Percentiles rank a stretch among this genome's conserved stretches.
Conservation (phyloP, 495 filamentous ascomycete genomes). For the Cryomyces antarcticus region DNA sequence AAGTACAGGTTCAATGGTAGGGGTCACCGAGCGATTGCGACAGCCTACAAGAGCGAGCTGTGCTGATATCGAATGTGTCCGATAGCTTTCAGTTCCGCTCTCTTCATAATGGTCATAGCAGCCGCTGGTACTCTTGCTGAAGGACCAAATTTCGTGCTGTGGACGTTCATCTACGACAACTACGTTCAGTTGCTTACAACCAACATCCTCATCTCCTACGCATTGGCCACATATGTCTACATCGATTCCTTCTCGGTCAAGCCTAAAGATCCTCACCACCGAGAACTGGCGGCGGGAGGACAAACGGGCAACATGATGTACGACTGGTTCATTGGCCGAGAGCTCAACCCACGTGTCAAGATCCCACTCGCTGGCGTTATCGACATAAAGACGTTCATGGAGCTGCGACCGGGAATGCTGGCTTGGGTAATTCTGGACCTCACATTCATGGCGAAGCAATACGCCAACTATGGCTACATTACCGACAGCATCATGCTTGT, state of each 20-base stretch:
- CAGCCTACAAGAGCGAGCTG: background rate
- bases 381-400: constrained; percentile 80
- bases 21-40: constrained; percentile 4
- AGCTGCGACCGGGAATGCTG: constrained; percentile 77
- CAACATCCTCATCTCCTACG: constrained; percentile 53
- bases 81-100: constrained; percentile 54
- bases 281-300: constrained; percentile 65
- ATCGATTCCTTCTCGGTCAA: constrained; percentile 62
- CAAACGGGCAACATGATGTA: constrained; percentile 73
- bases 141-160: constrained; percentile 66
- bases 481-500: constrained; percentile 79
- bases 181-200: constrained; percentile 68
- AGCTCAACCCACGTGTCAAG: constrained; percentile 77
- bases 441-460: constrained; percentile 72
- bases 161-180: constrained; percentile 87
- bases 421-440: constrained; percentile 79
- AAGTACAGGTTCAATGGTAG: constrained; percentile 83
- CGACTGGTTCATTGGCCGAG: constrained; percentile 93
- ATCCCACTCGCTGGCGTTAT: constrained; percentile 62
- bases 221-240: constrained; percentile 57
- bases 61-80: constrained; percentile 2
- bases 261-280: constrained; percentile 40
- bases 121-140: constrained; percentile 54
- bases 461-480: constrained; percentile 59
- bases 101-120: constrained; percentile 44